Percentiles rank a stretch among this genome's conserved stretches.
Conservation (phyloP, 2,329 filamentous ascomycete genomes). For the Colletotrichum limetticola region DNA sequence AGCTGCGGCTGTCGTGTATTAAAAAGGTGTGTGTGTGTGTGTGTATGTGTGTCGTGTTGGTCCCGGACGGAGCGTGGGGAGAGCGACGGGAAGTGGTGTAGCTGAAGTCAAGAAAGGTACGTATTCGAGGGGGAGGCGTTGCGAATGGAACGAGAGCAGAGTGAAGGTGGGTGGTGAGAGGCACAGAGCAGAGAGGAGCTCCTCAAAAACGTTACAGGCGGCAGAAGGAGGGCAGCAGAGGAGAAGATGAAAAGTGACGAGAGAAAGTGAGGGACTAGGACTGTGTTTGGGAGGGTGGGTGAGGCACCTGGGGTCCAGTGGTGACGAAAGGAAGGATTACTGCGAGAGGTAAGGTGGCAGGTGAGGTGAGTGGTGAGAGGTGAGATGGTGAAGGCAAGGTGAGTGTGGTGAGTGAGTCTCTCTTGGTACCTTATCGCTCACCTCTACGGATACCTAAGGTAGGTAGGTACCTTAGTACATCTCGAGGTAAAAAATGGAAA, state of each 20-base stretch:
- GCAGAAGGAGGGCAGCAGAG: background rate
- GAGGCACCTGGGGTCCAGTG: background rate
- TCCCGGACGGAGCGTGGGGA: constrained; percentile 2
- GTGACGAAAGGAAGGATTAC: background rate
- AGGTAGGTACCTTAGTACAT: background rate
- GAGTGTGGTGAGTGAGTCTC: background rate
- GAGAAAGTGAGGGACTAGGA: background rate
- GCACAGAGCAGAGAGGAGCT: background rate
- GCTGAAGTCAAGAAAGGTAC: background rate
- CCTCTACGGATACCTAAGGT: background rate
- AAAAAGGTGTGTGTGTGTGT: background rate
- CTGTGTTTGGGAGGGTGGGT: background rate
- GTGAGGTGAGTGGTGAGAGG: constrained; percentile 10
- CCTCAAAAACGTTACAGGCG: background rate
- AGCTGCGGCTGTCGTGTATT: background rate
- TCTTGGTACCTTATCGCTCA: background rate
- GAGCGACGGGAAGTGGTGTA: background rate
- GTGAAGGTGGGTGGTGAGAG: background rate
- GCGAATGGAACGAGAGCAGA: constrained; percentile 5
- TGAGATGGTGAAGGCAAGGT: background rate
- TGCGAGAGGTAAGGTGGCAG: background rate
- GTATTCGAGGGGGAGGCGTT: background rate
- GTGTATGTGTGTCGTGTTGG: constrained; percentile 20
- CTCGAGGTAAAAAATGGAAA: background rate
- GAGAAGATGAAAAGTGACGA: background rate